Evolutionary conservation across 2,329 filamentous ascomycete species (phyloP).

Genomic region (Penicillium expansum): DNA sequence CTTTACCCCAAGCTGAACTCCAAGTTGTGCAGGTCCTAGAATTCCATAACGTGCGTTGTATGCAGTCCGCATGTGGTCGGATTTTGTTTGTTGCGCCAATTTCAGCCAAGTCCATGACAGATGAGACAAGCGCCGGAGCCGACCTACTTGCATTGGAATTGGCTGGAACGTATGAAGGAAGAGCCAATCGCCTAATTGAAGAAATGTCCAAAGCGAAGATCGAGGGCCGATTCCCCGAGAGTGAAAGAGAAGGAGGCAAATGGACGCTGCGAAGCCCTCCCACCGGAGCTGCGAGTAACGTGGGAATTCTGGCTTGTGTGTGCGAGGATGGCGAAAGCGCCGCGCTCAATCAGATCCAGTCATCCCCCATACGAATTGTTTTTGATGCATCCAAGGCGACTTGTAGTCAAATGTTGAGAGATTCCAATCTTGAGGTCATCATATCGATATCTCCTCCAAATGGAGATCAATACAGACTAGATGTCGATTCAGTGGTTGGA

Average conservation of each 20-base stretch:
- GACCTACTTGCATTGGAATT: slow-evolving; percentile 68
- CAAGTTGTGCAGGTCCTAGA: slow-evolving; percentile 71
- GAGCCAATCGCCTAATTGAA: slow-evolving; percentile 72
- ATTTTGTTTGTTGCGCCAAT: slow-evolving; percentile 39
- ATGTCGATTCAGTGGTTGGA: slow-evolving; percentile 65
- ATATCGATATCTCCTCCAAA: slow-evolving; percentile 70
- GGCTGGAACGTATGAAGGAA: slow-evolving; percentile 73
- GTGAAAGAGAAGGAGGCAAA: slow-evolving; percentile 73
- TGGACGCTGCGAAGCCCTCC: slow-evolving; percentile 73
- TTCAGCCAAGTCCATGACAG: slow-evolving; percentile 20
- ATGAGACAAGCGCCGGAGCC: slow-evolving; percentile 20
- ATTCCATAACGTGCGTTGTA: slow-evolving; percentile 69
- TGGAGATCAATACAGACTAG: slow-evolving; percentile 56
- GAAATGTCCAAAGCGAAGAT: slow-evolving; percentile 83
- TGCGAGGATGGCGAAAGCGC: slow-evolving; percentile 44
- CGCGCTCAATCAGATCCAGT: slow-evolving; percentile 51
- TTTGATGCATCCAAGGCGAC: slow-evolving; percentile 36
- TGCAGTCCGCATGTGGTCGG: slow-evolving; percentile 41
- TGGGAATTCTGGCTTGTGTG: slow-evolving; percentile 51
- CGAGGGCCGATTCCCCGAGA: slow-evolving; percentile 78
- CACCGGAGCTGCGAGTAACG: slow-evolving; percentile 56
- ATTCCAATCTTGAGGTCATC: slow-evolving; percentile 45
- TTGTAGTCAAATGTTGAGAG: slow-evolving; percentile 31
- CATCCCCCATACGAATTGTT: slow-evolving; percentile 37
- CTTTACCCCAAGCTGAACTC: slow-evolving; percentile 59